Percentiles rank a stretch among this genome's conserved stretches.
These are phyloP conservation scores for Penicillium paradoxum DNA, from an alignment of 495 filamentous ascomycete species.

Conservation along the genomic window DNA sequence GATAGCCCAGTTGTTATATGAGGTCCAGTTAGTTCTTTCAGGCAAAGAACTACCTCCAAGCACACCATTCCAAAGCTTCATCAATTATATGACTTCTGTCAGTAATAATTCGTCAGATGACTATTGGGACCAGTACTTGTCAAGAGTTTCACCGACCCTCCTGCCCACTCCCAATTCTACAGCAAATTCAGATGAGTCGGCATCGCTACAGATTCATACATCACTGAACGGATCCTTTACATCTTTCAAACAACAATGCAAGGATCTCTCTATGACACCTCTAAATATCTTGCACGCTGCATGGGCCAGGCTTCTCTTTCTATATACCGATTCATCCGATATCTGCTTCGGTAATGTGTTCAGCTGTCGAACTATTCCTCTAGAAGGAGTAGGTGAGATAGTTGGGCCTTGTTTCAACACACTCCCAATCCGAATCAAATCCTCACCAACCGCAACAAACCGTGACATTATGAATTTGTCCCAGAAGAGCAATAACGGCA, in stretches of 20 bases:
- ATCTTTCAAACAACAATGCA: constrained; percentile 43
- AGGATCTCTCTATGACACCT: constrained; percentile 52
- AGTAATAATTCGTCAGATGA: constrained; percentile 38
- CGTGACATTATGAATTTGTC: constrained; percentile 48
- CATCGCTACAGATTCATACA: constrained; percentile 20
- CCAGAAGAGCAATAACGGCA: constrained; percentile 52
- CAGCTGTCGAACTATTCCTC: constrained; percentile 61
- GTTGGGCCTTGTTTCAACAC: constrained; percentile 86
- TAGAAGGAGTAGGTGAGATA: constrained; percentile 60
- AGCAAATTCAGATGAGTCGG: background rate
- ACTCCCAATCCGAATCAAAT: constrained; percentile 58
- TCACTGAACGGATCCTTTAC: constrained; percentile 30
- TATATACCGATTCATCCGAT: constrained; percentile 49
- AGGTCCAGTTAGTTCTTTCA: constrained; percentile 52
- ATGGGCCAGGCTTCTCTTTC: constrained; percentile 58
- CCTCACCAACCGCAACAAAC: constrained; percentile 39
- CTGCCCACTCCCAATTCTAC: constrained; percentile 23
- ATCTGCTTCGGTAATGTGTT: constrained; percentile 82
- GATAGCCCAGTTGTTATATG: constrained; percentile 57
- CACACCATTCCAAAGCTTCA: constrained; percentile 32
- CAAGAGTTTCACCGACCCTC: constrained; percentile 42
- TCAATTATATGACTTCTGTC: constrained; percentile 40
- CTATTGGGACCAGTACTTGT: constrained; percentile 59
- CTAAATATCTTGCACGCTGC: constrained; percentile 62
- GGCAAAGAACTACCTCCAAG: constrained; percentile 36